A percentile compares a stretch with the other conserved stretches of the same genome.
Evolutionary conservation across 2,329 filamentous ascomycete species (phyloP).

Genomic region (Penicillium sp.): DNA sequence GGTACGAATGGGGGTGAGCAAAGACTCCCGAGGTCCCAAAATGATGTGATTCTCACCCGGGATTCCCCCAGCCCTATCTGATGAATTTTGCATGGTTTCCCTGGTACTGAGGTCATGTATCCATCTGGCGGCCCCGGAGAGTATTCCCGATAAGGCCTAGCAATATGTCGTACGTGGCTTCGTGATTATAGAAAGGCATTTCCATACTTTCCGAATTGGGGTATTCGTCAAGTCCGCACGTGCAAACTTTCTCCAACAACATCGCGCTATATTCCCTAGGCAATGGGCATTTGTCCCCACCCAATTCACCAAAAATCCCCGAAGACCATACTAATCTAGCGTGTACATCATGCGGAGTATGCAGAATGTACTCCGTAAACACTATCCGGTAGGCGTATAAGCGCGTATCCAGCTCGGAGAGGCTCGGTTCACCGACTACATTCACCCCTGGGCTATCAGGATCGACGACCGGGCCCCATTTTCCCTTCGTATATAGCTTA

Average conservation of each 20-base stretch:
- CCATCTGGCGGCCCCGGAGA: background rate
- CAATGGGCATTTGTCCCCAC: background rate
- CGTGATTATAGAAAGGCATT: background rate
- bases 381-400: background rate
- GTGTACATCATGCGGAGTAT: background rate
- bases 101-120: background rate
- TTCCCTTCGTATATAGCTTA: conserved; percentile 8
- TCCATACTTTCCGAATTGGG: background rate
- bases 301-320: background rate
- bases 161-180: background rate
- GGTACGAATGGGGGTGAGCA: conserved; percentile 1
- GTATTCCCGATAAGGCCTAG: background rate
- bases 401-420: background rate
- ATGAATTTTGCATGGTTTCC: background rate
- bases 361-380: background rate
- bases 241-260: background rate
- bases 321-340: background rate
- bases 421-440: background rate
- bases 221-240: background rate
- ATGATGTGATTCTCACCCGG: background rate
- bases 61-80: background rate
- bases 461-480: conserved; percentile 14
- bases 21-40: background rate
- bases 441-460: conserved; percentile 9
- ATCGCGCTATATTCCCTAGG: conserved; percentile 3